phyloP scores from a whole-genome alignment of 768 basidiomycete species.

The Artomyces pyxidatus region DNA sequence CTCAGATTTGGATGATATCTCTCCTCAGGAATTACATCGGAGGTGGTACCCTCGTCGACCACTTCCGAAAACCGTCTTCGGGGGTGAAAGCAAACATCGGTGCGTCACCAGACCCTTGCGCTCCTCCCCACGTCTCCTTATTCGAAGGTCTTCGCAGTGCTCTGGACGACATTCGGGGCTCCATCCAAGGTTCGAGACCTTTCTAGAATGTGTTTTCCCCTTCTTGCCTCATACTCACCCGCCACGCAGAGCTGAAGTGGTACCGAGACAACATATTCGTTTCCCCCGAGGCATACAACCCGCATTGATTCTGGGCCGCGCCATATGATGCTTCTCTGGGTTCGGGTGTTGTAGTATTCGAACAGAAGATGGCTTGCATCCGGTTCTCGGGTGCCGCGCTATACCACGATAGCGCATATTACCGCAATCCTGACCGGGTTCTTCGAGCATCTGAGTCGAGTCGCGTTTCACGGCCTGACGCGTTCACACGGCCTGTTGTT shows the following conservation, averaged over 20 bases:
- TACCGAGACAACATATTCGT: constrained; percentile 72
- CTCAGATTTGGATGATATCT: too few species aligned
- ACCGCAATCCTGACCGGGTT: too few species aligned
- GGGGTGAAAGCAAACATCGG: constrained; percentile 49
- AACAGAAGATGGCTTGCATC: not conserved
- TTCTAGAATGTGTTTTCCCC: not conserved
- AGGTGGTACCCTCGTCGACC: constrained; percentile 54
- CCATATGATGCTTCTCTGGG: too few species aligned
- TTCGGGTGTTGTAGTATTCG: too few species aligned
- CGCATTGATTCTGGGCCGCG: too few species aligned
- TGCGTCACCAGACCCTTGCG: constrained; percentile 20
- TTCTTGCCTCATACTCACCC: not conserved
- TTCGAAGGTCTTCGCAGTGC: constrained; percentile 42
- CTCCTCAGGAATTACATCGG: constrained; percentile 55
- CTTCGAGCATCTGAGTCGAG: too few species aligned
- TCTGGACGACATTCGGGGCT: constrained; percentile 70
- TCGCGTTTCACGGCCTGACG: too few species aligned
- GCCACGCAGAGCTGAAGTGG: constrained; percentile 59
- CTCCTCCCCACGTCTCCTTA: not conserved
- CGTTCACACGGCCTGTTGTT: too few species aligned
- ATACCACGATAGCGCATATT: too few species aligned
- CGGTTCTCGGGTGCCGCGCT: too few species aligned
- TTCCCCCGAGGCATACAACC: constrained; percentile 17
- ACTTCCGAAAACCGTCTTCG: constrained; percentile 16
- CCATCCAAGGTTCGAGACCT: constrained; percentile 58